Percentiles rank a stretch among this genome's conserved stretches.
phyloP scores from a whole-genome alignment of 1,139 yeast species.

The Suhomyces guaymorum region DNA sequence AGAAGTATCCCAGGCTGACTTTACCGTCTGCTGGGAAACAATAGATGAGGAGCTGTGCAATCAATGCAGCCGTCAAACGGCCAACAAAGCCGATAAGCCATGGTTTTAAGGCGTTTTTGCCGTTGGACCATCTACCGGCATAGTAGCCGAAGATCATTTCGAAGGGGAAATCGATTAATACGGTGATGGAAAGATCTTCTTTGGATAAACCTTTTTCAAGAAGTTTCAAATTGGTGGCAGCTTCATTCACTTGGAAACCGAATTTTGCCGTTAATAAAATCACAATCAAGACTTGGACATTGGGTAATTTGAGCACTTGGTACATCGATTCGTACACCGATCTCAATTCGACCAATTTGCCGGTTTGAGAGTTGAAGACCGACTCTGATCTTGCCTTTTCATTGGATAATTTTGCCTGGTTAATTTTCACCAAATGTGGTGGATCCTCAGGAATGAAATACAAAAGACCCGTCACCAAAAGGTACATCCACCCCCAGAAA shows the following conservation, averaged over 20 bases:
- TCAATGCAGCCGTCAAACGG: conserved; percentile 67
- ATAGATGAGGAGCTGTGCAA: conserved; percentile 75
- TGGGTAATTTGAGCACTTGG: conserved; percentile 70
- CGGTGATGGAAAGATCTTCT: conserved; percentile 92
- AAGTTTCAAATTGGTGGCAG: conserved; percentile 88
- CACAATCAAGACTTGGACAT: conserved; percentile 71
- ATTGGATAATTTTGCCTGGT: conserved; percentile 39
- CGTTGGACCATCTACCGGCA: conserved; percentile 93
- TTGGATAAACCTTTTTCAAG: conserved; percentile 92
- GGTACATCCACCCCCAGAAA: conserved; percentile 75
- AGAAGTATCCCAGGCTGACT: conserved; percentile 54
- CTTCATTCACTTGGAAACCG: conserved; percentile 95
- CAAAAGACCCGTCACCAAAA: conserved; percentile 65
- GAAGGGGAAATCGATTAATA: conserved; percentile 91
- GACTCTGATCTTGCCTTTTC: conserved; percentile 33
- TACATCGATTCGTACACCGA: conserved; percentile 76
- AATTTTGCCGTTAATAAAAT: conserved; percentile 80
- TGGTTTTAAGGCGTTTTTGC: conserved; percentile 70
- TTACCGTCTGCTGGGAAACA: conserved; percentile 66
- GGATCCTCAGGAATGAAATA: conserved; percentile 70
- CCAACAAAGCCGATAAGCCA: conserved; percentile 94
- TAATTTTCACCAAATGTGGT: conserved; percentile 42
- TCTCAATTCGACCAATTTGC: conserved; percentile 32
- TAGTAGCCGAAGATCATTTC: conserved; percentile 94
- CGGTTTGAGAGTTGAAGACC: conserved; percentile 28